phyloP scores from a whole-genome alignment of 2,329 filamentous ascomycete species.

The Colletotrichum liriopes region DNA sequence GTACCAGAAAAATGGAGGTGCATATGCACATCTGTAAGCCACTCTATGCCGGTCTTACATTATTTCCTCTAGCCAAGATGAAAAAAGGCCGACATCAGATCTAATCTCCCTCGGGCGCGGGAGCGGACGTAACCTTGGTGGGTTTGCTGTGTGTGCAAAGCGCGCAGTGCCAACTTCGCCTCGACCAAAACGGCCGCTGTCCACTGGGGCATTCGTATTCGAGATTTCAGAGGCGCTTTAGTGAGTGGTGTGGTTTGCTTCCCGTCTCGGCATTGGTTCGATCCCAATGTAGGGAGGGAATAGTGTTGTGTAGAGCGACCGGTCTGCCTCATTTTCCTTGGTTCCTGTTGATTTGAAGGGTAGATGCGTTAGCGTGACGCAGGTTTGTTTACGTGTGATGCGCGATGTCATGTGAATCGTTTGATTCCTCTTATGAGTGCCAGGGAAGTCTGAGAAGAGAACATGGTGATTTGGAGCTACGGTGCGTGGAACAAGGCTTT shows the following conservation, averaged over 20 bases:
- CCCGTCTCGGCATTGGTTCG: not conserved
- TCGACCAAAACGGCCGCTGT: not conserved
- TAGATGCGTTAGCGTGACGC: not conserved
- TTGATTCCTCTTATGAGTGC: not conserved
- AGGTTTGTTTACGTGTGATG: not conserved
- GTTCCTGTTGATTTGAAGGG: not conserved
- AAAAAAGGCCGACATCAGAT: not conserved
- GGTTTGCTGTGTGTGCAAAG: too few species aligned
- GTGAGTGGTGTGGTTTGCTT: not conserved
- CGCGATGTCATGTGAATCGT: not conserved
- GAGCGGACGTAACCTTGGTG: too few species aligned
- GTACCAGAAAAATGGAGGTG: constrained; percentile 1
- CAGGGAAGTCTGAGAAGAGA: not conserved
- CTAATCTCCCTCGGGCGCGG: not conserved
- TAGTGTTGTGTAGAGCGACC: not conserved
- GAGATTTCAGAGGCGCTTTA: too few species aligned
- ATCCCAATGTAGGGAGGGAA: not conserved
- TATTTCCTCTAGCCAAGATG: not conserved
- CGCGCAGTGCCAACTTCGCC: not conserved
- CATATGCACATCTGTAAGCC: constrained; percentile 8
- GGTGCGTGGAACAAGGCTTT: not conserved
- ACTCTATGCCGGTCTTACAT: not conserved
- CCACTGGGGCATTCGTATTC: not conserved
- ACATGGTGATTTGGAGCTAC: not conserved
- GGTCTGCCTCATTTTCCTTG: not conserved